phyloP scores from a whole-genome alignment of 2,329 filamentous ascomycete genomes.

The Elsinoe fawcettii region DNA sequence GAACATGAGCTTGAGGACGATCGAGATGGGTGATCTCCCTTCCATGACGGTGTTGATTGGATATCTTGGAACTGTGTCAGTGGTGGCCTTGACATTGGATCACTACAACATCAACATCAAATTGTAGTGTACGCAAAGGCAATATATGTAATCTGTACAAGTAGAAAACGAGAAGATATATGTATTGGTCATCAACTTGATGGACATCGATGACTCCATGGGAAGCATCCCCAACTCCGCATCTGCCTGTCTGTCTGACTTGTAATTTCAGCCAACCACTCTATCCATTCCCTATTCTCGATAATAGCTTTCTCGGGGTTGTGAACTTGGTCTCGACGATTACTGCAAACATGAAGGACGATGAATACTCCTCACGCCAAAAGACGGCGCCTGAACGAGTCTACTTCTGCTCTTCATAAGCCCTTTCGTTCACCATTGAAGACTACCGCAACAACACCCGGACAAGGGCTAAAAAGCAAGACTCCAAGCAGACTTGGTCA shows the following conservation, averaged over 20 bases:
- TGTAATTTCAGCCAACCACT: too few species aligned
- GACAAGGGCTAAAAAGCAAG: conserved; percentile 9
- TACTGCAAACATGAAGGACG: neutral
- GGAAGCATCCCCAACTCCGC: too few species aligned
- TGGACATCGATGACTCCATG: too few species aligned
- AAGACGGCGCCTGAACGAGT: conserved; percentile 54
- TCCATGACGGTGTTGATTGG: conserved; percentile 68
- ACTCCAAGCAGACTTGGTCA: conserved; percentile 3
- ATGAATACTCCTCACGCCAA: conserved; percentile 35
- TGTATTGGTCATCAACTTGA: neutral
- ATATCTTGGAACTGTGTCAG: conserved; percentile 63
- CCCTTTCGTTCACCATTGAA: conserved; percentile 66
- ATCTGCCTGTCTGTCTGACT: too few species aligned
- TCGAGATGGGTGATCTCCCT: conserved; percentile 56
- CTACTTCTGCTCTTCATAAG: conserved; percentile 53
- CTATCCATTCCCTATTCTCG: too few species aligned
- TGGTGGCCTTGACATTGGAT: conserved; percentile 60
- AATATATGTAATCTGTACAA: neutral
- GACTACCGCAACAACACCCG: conserved; percentile 24
- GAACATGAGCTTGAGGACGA: conserved; percentile 77
- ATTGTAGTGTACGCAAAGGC: conserved; percentile 38
- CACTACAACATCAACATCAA: conserved; percentile 61
- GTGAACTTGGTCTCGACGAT: too few species aligned
- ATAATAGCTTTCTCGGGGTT: too few species aligned
- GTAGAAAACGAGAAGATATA: neutral